These are phyloP conservation scores for Omphalea diandra DNA, from an alignment of 441 rosid genomes.

Conservation along the genomic window DNA sequence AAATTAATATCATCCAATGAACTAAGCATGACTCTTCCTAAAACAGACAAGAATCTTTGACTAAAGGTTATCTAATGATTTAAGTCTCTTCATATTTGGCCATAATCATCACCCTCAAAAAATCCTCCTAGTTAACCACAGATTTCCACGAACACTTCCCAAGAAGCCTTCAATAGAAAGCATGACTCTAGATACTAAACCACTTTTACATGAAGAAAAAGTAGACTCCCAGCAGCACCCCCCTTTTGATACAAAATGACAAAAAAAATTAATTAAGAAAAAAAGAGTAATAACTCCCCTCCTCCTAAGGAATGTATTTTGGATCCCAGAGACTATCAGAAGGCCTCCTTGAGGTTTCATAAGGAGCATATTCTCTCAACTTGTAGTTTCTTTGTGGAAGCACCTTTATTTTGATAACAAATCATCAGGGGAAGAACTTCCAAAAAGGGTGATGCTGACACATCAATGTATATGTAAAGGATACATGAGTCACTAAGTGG, in stretches of 20 bases:
- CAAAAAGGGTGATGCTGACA: neutral
- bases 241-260: too few species aligned
- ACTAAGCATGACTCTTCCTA: neutral
- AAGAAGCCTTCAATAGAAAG: slow-evolving; percentile 3
- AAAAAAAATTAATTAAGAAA: too few species aligned
- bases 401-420: neutral
- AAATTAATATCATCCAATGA: neutral
- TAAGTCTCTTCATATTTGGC: neutral
- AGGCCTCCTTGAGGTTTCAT: slow-evolving; percentile 14
- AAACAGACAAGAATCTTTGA: neutral
- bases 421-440: neutral
- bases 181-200: neutral
- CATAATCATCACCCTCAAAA: neutral
- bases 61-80: neutral
- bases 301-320: neutral
- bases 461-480: neutral
- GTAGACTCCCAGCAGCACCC: too few species aligned
- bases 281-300: too few species aligned
- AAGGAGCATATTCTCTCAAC: neutral
- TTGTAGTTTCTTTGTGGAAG: neutral
- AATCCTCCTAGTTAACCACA: neutral
- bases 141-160: slow-evolving; percentile 10
- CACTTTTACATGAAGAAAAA: neutral
- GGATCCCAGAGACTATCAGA: slow-evolving; percentile 15
- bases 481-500: neutral